Base-by-base conservation (phyloP, 2,329 filamentous ascomycete species). In the Xylariaceae sp. region DNA sequence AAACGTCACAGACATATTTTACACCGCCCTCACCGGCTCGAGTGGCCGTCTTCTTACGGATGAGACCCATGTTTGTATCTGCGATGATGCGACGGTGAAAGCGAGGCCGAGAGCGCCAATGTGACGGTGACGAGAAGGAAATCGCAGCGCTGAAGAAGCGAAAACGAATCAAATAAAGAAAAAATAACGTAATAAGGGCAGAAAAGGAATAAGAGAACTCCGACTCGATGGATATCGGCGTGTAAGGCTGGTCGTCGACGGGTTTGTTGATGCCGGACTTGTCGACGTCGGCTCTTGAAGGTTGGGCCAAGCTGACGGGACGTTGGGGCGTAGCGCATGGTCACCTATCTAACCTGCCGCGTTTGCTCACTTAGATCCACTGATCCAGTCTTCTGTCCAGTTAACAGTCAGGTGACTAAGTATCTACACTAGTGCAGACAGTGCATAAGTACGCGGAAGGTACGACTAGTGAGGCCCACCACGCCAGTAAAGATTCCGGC, bases 1-100 rank as follows among this genome's bases (percentile, higher is more conserved):
- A 99, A 56, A 95, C 87, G 72, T 99, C 95, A 76, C 94, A 99
- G 62, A 97, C 90, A 71, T 95, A 99, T 71, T 97, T 96, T 34
- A 91, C 88, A 60, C 89, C 89, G 47, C 88, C 91, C 70, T 96
- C 90, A 50, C 87, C 90, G 60, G 89, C 89, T 68, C 89, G 81
- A 53, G 86, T 85, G 62, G 88, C 88, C 57, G 89, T 94, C 77
- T 96, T 96, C 79, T 96, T 96, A 70, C 91, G 88, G 71, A 96
- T 96, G 67, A 96, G 88, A 65, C 91, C 91, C 92, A 96, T 96
- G 48, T 64, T 60, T 65, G 57, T 65, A 40, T 64, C 56, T 52
- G 55, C 47, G 11, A 37, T 56, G 55, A 30, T 53, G 51, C 9
- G 29, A 37, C 34, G 30, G 19, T 30, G 37, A 31, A 31, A n/a